phyloP scores from a whole-genome alignment of 2,329 filamentous ascomycete genomes.

The Alternaria sp. region DNA sequence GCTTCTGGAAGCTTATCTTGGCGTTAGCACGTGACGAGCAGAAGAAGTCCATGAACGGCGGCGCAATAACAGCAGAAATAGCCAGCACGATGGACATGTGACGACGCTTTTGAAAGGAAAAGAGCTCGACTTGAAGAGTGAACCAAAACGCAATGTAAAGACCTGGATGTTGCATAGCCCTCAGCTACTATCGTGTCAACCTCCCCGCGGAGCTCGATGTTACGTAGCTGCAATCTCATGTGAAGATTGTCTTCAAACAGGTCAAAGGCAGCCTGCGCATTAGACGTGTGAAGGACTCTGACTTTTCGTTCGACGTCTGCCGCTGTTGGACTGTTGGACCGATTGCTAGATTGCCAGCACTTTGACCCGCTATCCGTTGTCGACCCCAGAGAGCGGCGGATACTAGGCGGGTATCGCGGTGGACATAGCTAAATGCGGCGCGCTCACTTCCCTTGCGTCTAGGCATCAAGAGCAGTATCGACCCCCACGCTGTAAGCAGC shows the following conservation, averaged over 20 bases:
- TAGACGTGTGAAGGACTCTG: background rate
- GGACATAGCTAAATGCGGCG: conserved; percentile 7
- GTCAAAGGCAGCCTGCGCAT: background rate
- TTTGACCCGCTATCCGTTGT: conserved; percentile 10
- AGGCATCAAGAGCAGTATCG: conserved; percentile 7
- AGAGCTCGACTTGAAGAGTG: background rate
- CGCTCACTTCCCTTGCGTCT: conserved; percentile 4
- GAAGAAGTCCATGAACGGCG: conserved; percentile 13
- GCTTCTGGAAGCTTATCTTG: conserved; percentile 12
- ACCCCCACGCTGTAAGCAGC: conserved; percentile 23
- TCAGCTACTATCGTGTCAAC: background rate
- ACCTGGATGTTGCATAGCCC: background rate
- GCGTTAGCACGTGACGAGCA: conserved; percentile 25
- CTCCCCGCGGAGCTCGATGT: background rate
- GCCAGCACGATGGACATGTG: background rate
- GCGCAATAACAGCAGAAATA: background rate
- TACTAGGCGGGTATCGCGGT: conserved; percentile 22
- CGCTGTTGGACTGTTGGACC: background rate
- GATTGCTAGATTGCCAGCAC: conserved; percentile 6
- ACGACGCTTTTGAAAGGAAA: background rate
- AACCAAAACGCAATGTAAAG: background rate
- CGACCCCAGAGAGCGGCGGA: conserved; percentile 12
- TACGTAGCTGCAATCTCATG: background rate
- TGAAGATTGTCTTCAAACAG: background rate
- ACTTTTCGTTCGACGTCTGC: background rate